Conservation (phyloP, 2,329 filamentous ascomycete species). For the Hawksworthiomyces lignivorus region DNA sequence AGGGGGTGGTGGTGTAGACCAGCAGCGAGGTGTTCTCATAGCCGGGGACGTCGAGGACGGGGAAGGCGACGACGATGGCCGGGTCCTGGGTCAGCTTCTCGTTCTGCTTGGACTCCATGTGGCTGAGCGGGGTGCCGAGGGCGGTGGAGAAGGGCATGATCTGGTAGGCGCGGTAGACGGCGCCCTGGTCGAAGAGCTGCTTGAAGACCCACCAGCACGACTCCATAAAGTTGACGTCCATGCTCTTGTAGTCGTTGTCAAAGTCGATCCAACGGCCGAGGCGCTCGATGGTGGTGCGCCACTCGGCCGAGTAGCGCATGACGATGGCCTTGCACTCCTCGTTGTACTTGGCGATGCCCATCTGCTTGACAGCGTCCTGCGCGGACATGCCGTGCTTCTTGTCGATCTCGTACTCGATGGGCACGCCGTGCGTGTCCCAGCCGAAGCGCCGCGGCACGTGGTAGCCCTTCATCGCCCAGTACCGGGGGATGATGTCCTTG, state of each 20-base stretch:
- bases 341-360: constrained; percentile 88
- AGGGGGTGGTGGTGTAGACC: constrained; percentile 80
- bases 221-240: constrained; percentile 95
- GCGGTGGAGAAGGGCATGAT: constrained; percentile 96
- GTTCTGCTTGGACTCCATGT: constrained; percentile 91
- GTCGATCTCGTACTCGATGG: constrained; percentile 96
- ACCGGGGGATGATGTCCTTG: constrained; percentile 93
- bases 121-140: constrained; percentile 80
- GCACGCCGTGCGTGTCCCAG: constrained; percentile 90
- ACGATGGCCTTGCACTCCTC: constrained; percentile 86
- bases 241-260: constrained; percentile 97
- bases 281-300: constrained; percentile 80
- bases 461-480: constrained; percentile 72
- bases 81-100: constrained; percentile 91
- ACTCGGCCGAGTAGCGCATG: constrained; percentile 82
- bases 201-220: constrained; percentile 96
- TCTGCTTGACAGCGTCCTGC: constrained; percentile 75
- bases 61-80: constrained; percentile 81
- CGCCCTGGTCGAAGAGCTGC: constrained; percentile 79
- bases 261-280: constrained; percentile 96
- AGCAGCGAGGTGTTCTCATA: constrained; percentile 69
- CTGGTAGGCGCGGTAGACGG: constrained; percentile 82
- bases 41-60: constrained; percentile 68
- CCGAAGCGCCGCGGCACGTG: constrained; percentile 90
- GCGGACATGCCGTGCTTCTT: constrained; percentile 85